Base-by-base conservation (phyloP, 352 stramenopile species). In the Phytopythium chamaehyphon region DNA sequence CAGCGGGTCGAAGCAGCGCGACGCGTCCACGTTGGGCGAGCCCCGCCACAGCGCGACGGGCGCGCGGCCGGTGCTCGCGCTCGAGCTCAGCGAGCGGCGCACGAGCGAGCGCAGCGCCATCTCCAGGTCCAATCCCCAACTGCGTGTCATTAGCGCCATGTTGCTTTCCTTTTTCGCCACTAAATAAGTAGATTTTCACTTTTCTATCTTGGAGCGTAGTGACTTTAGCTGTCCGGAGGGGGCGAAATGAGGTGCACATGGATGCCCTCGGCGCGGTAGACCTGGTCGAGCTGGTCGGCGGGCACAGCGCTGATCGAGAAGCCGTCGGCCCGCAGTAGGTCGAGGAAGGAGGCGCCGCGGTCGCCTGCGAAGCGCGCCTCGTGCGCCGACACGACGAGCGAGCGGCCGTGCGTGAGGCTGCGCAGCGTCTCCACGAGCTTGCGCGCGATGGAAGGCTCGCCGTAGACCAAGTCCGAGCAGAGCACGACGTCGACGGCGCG, bases 381-480 rank as follows among this genome's bases (percentile, higher is more conserved):
- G 45, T 84, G 65, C 2, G 68, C 61, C 24, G 69, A 82, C 44
- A 84, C 46, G 16, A 82, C 47, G 6, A 79, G 39, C 3, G 73
- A 77, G 1, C 59, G 44, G 10, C 59, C 21, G 31, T 82, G 64
- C 1, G 67, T 67, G 6, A 81, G 47, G 7, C 57, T 26, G 23
- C 51, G 39, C 19, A 84, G 80, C 38, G 73, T 80, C 55, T 61
- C 31, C 54, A 79, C 62, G 35, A 84, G 49, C 49, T 69, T 65
- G 8, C 59, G 46, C 37, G 73, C 68, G 56, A 79, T 69, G 19
- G 72, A 59, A 26, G 35, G 63, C 49, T 84, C 64, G 26, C 70
- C 73, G 51, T 84, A 84, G 15, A 84, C 64, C 50, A 84, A 51
- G 42, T 84, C 73, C 23, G 73, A 84, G 44, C 73, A 84, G 28